Conservation (phyloP, 495 filamentous ascomycete species). For the Alectoria sarmentosa region DNA sequence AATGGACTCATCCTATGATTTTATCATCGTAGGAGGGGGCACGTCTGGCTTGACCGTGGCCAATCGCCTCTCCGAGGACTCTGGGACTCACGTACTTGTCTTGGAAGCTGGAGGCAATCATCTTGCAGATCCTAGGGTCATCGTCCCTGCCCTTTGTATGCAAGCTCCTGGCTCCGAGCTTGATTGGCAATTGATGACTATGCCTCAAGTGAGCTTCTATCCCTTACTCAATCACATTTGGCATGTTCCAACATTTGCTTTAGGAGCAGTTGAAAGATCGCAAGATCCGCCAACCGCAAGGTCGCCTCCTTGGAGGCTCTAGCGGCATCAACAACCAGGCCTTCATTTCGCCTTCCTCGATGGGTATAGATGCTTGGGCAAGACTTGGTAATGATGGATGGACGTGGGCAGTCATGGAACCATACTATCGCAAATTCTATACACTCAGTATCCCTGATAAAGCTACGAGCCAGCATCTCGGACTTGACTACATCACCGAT, state of each 20-base stretch:
- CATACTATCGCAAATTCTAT: constrained; percentile 33
- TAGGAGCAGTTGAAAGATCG: no score
- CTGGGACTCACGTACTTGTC: constrained; percentile 42
- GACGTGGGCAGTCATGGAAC: constrained; percentile 44
- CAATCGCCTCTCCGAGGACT: constrained; percentile 42
- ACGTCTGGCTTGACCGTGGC: constrained; percentile 35
- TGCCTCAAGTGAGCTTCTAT: no score
- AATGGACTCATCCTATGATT: constrained; percentile 1
- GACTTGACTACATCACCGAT: constrained; percentile 20
- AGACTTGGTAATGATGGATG: constrained; percentile 46
- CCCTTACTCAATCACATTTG: no score
- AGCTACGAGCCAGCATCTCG: constrained; percentile 1
- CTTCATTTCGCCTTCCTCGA: constrained; percentile 39
- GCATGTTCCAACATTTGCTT: no score
- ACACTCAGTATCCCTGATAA: no score
- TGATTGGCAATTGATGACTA: no score
- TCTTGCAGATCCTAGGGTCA: constrained; percentile 32
- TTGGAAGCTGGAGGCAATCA: constrained; percentile 41
- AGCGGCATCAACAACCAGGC: constrained; percentile 50
- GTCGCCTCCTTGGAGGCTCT: constrained; percentile 44
- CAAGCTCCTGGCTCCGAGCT: constrained; percentile 35
- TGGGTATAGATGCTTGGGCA: constrained; percentile 47
- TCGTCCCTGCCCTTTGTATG: constrained; percentile 40
- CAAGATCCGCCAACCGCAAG: constrained; percentile 23
- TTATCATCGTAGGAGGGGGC: constrained; percentile 33